Base-by-base conservation (phyloP, 257 asterid genomes). In the Linderniella brevidens region DNA sequence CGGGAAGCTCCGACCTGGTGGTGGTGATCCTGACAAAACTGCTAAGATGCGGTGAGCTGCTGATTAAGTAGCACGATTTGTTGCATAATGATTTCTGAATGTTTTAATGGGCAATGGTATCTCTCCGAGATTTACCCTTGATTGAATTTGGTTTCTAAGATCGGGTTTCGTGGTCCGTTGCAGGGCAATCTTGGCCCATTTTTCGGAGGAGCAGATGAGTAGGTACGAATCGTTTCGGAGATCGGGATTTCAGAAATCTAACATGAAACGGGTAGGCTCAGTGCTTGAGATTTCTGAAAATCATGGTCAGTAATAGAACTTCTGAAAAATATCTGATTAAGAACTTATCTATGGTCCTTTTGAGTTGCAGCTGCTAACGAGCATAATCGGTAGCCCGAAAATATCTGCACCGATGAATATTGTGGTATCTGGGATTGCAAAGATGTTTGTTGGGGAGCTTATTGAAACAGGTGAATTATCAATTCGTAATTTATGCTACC, bases 371-470 rank as follows among this genome's bases (percentile, higher is more conserved):
- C 66, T 87, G 54, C 48, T 87, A 50, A 42, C 77, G 29, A 80
- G 77, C 64, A 64, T 83, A 48, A 83, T 86, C 8, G 97, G 93
- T 67, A 80, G 77, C 53, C 76, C 92, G 9, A 87, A 83, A 66
- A 72, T 80, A 35, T 73, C 93, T 32, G 13, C 72, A 37, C 97
- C 88, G 43, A 72, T 78, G 86, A 76, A 83, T 37, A 83, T 83
- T 29, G 95, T 87, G 61, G 82, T 71, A 35, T 84, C 92, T 46
- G 92, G 95, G 58, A 79, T 78, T 19, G 95, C 93, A 44, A 87
- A 87, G 60, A 80, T 83, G 92, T 80, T 87, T 52, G 93, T 83
- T 0, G 95, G 97, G 45, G 95, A 80, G 78, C 92, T 83, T 46
- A 73, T 76, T 57, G 82, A 79, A 64, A 76, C 80, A 65, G 79